phyloP scores from a whole-genome alignment of 768 basidiomycete genomes.

The Leucosporidium yakuticum region DNA sequence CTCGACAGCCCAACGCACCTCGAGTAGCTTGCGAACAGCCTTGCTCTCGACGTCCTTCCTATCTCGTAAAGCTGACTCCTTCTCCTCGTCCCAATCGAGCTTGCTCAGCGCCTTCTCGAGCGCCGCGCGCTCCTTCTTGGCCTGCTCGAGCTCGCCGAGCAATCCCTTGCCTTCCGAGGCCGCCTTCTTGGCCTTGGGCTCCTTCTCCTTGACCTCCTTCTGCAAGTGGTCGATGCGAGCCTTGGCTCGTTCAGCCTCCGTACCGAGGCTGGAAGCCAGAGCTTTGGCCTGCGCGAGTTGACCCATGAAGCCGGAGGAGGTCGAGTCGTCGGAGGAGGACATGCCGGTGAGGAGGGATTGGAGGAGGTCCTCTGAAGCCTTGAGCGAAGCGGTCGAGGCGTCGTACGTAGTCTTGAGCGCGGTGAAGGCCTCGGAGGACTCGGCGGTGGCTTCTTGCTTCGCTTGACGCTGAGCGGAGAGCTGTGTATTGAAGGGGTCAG shows the following conservation, averaged over 20 bases:
- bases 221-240: conserved; percentile 68
- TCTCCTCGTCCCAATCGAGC: conserved; percentile 70
- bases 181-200: conserved; percentile 72
- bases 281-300: conserved; percentile 81
- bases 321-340: conserved; percentile 59
- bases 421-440: conserved; percentile 54
- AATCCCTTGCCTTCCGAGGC: conserved; percentile 77
- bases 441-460: conserved; percentile 58
- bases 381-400: conserved; percentile 55
- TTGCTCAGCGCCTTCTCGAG: conserved; percentile 53
- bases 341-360: conserved; percentile 91
- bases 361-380: conserved; percentile 80
- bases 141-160: conserved; percentile 57
- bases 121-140: conserved; percentile 53
- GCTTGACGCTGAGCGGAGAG: conserved; percentile 54
- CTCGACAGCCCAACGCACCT: conserved; percentile 51
- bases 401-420: conserved; percentile 65
- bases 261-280: conserved; percentile 64
- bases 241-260: conserved; percentile 77
- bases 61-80: conserved; percentile 55
- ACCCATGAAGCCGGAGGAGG: conserved; percentile 88
- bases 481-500: conserved; percentile 44
- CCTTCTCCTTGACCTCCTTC: conserved; percentile 70
- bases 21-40: conserved; percentile 49
- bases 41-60: conserved; percentile 54